These are phyloP conservation scores for Trametopsis cervina DNA, from an alignment of 768 basidiomycete species.

Conservation along the genomic window DNA sequence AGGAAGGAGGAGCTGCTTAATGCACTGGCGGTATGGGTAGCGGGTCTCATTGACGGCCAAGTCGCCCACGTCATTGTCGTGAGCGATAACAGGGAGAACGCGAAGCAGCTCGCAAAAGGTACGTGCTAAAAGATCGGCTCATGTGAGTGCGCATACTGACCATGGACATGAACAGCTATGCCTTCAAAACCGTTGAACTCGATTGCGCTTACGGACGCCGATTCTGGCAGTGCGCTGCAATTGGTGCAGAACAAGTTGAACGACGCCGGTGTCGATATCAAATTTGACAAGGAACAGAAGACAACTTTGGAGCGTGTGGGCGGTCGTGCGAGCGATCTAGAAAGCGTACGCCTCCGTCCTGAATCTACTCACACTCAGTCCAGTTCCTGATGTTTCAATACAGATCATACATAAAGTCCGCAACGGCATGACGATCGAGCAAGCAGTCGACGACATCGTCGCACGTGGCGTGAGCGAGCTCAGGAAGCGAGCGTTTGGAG, in stretches of 20 bases:
- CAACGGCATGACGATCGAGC: slow-evolving; percentile 61
- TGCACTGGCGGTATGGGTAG: slow-evolving; percentile 81
- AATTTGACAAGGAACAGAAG: slow-evolving; percentile 50
- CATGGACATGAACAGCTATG: slow-evolving; percentile 54
- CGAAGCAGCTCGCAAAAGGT: slow-evolving; percentile 82
- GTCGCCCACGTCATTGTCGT: slow-evolving; percentile 89
- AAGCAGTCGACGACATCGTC: slow-evolving; percentile 89
- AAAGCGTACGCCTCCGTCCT: slow-evolving; percentile 49
- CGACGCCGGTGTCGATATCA: slow-evolving; percentile 44
- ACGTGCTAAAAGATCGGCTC: slow-evolving; percentile 1
- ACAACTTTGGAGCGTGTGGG: slow-evolving; percentile 69
- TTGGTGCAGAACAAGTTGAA: slow-evolving; percentile 77
- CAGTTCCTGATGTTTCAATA: not conserved
- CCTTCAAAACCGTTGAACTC: slow-evolving; percentile 77
- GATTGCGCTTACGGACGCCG: slow-evolving; percentile 82
- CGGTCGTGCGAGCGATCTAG: slow-evolving; percentile 85
- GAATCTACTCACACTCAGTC: not conserved
- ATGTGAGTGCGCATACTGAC: not conserved
- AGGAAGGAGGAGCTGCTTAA: slow-evolving; percentile 65
- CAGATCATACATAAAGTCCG: slow-evolving; percentile 84
- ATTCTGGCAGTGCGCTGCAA: slow-evolving; percentile 65
- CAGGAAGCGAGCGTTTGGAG: slow-evolving; percentile 88
- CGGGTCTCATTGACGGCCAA: slow-evolving; percentile 72
- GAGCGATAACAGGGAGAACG: slow-evolving; percentile 84
- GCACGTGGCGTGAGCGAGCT: slow-evolving; percentile 72